These are phyloP conservation scores for Setomelanomma holmii DNA, from an alignment of 2,329 filamentous ascomycete genomes.

Conservation along the genomic window DNA sequence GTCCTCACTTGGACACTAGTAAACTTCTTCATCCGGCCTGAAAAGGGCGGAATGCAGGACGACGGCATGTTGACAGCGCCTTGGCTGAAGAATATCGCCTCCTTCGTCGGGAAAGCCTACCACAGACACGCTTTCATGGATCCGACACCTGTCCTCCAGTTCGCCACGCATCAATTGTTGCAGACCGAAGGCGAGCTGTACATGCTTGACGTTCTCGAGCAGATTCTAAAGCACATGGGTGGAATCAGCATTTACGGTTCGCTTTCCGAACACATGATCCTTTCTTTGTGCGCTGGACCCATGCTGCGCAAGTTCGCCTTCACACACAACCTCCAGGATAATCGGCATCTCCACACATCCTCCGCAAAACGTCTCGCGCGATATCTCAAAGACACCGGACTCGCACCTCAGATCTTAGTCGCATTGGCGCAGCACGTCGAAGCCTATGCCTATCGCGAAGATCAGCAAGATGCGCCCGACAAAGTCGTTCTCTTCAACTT, in stretches of 20 bases:
- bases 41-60: slow-evolving; percentile 65
- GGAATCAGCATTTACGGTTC: slow-evolving; percentile 87
- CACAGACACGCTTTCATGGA: slow-evolving; percentile 85
- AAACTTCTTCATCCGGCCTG: slow-evolving; percentile 68
- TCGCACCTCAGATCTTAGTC: slow-evolving; percentile 85
- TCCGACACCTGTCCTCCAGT: slow-evolving; percentile 83
- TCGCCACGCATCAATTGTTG: slow-evolving; percentile 83
- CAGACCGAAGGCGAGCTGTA: slow-evolving; percentile 79
- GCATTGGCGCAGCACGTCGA: slow-evolving; percentile 90
- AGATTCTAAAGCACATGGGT: slow-evolving; percentile 90
- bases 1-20: slow-evolving; percentile 92
- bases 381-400: slow-evolving; percentile 76
- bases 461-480: slow-evolving; percentile 79
- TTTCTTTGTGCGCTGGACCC: slow-evolving; percentile 87
- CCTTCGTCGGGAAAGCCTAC: slow-evolving; percentile 91
- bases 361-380: slow-evolving; percentile 82
- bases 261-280: slow-evolving; percentile 86
- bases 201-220: slow-evolving; percentile 88
- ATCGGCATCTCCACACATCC: slow-evolving; percentile 75
- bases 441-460: slow-evolving; percentile 78
- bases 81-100: slow-evolving; percentile 88
- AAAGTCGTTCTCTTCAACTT: slow-evolving; percentile 88
- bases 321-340: slow-evolving; percentile 77
- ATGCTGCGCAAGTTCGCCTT: slow-evolving; percentile 81
- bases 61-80: slow-evolving; percentile 80